A percentile compares a stretch with the other conserved stretches of the same genome.
These are phyloP conservation scores for Colletotrichum lini DNA, from an alignment of 2,329 filamentous ascomycete genomes.

Conservation along the genomic window DNA sequence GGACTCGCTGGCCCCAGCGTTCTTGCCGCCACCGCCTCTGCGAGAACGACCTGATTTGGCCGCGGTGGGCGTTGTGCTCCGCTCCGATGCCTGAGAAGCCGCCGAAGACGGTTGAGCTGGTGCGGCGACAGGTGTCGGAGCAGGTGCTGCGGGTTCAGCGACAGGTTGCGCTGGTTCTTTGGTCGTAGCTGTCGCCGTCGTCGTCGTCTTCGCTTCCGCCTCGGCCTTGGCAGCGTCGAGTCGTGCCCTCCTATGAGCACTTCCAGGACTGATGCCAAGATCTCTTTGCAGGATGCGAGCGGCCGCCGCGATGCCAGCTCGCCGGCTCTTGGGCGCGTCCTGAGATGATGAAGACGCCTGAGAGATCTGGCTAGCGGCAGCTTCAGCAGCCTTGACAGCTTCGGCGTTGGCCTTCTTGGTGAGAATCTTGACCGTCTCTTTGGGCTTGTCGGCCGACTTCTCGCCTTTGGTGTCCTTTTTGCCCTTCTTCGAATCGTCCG, in stretches of 20 bases:
- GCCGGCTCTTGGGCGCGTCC: constrained; percentile 67
- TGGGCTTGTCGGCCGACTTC: constrained; percentile 65
- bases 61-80: constrained; percentile 31
- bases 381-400: constrained; percentile 62
- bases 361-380: constrained; percentile 55
- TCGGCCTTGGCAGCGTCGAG: constrained; percentile 72
- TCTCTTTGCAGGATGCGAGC: constrained; percentile 77
- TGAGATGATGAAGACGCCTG: constrained; percentile 52
- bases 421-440: constrained; percentile 74
- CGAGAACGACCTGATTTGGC: constrained; percentile 43
- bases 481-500: constrained; percentile 65
- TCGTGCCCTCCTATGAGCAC: constrained; percentile 72
- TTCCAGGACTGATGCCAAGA: constrained; percentile 74
- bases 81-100: constrained; percentile 30
- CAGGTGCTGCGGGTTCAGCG: constrained; percentile 44
- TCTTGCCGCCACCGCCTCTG: constrained; percentile 54
- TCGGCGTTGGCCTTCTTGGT: constrained; percentile 71
- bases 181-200: constrained; percentile 44
- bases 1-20: constrained; percentile 49
- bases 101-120: constrained; percentile 29
- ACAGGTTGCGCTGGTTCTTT: constrained; percentile 50
- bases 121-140: constrained; percentile 38
- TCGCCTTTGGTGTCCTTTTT: constrained; percentile 74
- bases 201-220: constrained; percentile 57
- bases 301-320: constrained; percentile 73